Evolutionary conservation across 306 rosid species (phyloP), one percentile per base, ranked within the genome.

Genomic region (Cicer judaicum): DNA sequence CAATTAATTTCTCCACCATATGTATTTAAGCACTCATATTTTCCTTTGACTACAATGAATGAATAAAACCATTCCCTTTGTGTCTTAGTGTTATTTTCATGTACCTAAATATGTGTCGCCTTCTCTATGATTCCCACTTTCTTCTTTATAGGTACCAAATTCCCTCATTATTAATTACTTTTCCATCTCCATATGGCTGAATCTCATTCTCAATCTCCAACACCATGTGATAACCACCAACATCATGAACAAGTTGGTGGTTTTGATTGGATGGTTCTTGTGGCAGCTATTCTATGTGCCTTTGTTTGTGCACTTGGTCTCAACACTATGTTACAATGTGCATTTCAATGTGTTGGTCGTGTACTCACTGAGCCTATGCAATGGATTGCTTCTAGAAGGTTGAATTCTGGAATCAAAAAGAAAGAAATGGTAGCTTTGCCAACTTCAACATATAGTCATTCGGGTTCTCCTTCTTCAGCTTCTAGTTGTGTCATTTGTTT

Each of bases 301-400:
- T 68, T 90, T 15, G 80, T 92, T 6, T 92, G 96, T 46, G 91
- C 92, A 43, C 91, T 92, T 7, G 98, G 98, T 56, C 89, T 92
- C 2, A 89, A 92, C 54, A 81, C 92, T 5, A 90, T 81, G 90
- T 70, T 88, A 12, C 86, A 79, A 48, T 92, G 96, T 38, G 91
- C 84, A 5, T 80, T 92, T 71, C 88, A 77, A 78, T 92, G 96
- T 38, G 84, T 86, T 6, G 73, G 11, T 40, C 89, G 89, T 4
- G 75, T 80, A 42, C 36, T 90, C 15, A 86, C 85, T 0, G 86
- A 89, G 6, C 86, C 92, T 1, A 77, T 69, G 12, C 90, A 84
- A 10, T 88, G 89, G 94, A 68, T 84, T 7, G 76, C 92, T 70
- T 80, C 89, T 5, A 82, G 91, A 2, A 67, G 88, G 62, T 66